Evolutionary conservation across 805 yeast genomes (phyloP).

Genomic region (Candida koratica): DNA sequence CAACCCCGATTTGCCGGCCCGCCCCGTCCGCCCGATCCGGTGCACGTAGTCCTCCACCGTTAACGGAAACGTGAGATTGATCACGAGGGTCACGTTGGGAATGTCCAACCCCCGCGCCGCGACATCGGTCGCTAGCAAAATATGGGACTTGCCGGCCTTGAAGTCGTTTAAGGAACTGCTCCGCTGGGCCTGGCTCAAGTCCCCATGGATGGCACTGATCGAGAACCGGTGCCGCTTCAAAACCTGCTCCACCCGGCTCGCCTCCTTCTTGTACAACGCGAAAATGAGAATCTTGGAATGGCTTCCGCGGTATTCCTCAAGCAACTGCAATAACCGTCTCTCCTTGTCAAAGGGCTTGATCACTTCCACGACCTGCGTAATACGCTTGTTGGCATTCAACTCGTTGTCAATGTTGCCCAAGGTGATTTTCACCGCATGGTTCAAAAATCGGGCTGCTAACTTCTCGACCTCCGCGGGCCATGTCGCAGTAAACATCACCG

Average conservation of each 20-base stretch:
- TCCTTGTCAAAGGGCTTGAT: conserved; percentile 75
- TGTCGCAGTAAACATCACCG: conserved; percentile 99
- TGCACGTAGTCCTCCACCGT: conserved; percentile 97
- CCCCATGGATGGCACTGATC: conserved; percentile 96
- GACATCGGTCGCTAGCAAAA: conserved; percentile 94
- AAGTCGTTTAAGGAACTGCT: conserved; percentile 81
- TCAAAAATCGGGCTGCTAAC: conserved; percentile 82
- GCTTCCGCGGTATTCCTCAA: conserved; percentile 62
- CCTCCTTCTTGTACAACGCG: conserved; percentile 96
- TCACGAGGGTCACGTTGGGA: conserved; percentile 93
- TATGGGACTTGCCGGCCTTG: conserved; percentile 70
- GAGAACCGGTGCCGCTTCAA: conserved; percentile 68
- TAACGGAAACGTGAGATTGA: conserved; percentile 92
- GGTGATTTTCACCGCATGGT: conserved; percentile 78
- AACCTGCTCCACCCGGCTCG: conserved; percentile 79
- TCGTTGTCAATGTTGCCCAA: conserved; percentile 89
- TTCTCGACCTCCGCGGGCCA: conserved; percentile 99
- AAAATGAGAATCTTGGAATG: conserved; percentile 86
- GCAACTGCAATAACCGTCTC: conserved; percentile 62
- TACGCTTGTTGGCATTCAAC: conserved; percentile 89
- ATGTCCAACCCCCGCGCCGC: conserved; percentile 98
- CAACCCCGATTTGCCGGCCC: conserved; percentile 93
- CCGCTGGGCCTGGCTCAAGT: conserved; percentile 87
- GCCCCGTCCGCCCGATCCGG: conserved; percentile 96
- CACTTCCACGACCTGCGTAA: conserved; percentile 90